Evolutionary conservation across 2,329 filamentous ascomycete species (phyloP), one percentile per base, ranked within the genome.

Genomic region (Ilyonectria robusta): DNA sequence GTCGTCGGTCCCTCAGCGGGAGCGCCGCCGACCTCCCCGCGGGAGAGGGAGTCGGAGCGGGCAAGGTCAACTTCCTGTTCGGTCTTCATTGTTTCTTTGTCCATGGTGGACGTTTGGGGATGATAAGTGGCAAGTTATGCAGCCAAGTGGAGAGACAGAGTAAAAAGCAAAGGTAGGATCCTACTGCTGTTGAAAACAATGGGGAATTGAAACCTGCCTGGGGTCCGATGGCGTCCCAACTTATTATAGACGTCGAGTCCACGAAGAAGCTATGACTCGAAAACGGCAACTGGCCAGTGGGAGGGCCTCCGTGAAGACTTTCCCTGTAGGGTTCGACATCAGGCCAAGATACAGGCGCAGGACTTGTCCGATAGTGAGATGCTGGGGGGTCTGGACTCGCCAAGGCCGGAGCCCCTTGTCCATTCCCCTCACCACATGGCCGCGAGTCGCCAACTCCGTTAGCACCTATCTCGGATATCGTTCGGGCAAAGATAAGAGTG

Each of bases 1-100:
- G 63, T 66, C 15, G 63, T 62, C 13, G 33, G 31, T 4, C 44
- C 35, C 19, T 57, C 35, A 5, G 48, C n/a, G 19, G 59, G 44
- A 15, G 46, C 46, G 5, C 63, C 63, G 4, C 62, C 62, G 19
- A 66, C 51, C 21, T 66, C 63, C 29, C 58, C 63, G 8, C 40
- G 58, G 5, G 53, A 57, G 5, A 66, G 58, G 19, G 63, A 62
- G 46, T 61, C 57, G 53, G 58, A 13, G 35, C 58, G 63, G 29
- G 50, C 53, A 21, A 66, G 35, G 4, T 65, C 56, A 3, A 33
- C 37, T 29, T 61, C 42, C 19, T 51, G 37, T 53, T 51, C 57
- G 4, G 44, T 2, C 47, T 62, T 66, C 44, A 56, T 47, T 6
- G 21, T 62, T 44, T 66, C 53, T 11, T 66, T 66, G 15, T 66